phyloP scores from a whole-genome alignment of 1,284 basidiomycete genomes.

The Marasmius tenuissimus region DNA sequence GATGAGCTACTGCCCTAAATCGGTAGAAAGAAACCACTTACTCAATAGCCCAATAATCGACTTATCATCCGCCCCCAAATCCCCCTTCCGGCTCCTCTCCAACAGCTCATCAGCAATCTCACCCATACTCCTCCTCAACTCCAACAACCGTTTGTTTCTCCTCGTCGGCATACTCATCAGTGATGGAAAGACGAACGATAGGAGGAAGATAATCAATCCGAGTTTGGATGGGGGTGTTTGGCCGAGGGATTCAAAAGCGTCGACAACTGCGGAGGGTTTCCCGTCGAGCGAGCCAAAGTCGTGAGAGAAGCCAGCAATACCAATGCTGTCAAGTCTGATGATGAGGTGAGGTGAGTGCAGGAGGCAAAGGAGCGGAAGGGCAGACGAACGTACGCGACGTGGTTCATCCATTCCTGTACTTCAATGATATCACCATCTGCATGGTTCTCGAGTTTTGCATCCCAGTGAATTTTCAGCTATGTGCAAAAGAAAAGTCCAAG shows the following conservation, averaged over 20 bases:
- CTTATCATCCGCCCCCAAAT: conserved; percentile 25
- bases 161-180: conserved; percentile 33
- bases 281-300: conserved; percentile 46
- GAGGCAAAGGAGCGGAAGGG: not conserved
- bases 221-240: conserved; percentile 15
- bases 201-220: conserved; percentile 19
- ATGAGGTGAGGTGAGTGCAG: not conserved
- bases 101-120: conserved; percentile 35
- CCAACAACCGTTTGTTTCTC: conserved; percentile 20
- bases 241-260: conserved; percentile 35
- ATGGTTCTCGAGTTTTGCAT: conserved; percentile 4
- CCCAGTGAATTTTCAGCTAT: conserved; percentile 11
- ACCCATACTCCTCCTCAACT: conserved; percentile 30
- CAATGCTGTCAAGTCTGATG: conserved; percentile 40
- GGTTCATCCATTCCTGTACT: conserved; percentile 47
- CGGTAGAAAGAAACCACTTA: conserved; percentile 21
- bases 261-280: conserved; percentile 32
- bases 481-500: too few species aligned
- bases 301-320: conserved; percentile 43
- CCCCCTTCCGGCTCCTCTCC: conserved; percentile 27
- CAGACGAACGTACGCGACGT: conserved; percentile 31
- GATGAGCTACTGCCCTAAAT: not conserved
- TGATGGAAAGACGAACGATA: conserved; percentile 30
- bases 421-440: conserved; percentile 30
- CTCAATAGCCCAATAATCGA: conserved; percentile 39